These are phyloP conservation scores for Dactylorhiza incarnata DNA, from an alignment of 106 monocot species.

Conservation along the genomic window DNA sequence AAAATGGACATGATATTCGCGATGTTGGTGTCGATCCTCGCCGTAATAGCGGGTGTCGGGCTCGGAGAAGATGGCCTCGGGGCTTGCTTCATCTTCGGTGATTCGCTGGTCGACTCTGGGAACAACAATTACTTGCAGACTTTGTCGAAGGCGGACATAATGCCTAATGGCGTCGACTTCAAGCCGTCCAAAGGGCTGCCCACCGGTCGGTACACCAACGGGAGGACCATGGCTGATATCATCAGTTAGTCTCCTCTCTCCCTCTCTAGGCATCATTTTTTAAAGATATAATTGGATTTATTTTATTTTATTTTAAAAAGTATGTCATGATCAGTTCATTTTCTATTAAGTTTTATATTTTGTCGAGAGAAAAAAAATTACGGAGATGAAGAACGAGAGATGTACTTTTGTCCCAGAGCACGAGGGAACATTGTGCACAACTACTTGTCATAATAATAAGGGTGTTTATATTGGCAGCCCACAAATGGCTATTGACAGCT, in stretches of 20 bases:
- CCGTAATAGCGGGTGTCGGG: not conserved
- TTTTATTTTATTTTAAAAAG: no score
- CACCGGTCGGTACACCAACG: constrained; percentile 77
- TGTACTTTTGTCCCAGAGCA: no score
- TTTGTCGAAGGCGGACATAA: constrained; percentile 57
- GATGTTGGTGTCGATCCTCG: not conserved
- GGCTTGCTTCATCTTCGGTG: constrained; percentile 78
- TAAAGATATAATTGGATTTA: not conserved
- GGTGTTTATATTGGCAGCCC: no score
- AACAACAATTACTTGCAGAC: constrained; percentile 74
- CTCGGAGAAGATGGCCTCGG: constrained; percentile 12
- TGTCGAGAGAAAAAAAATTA: no score
- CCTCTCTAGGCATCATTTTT: no score
- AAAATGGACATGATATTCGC: not conserved
- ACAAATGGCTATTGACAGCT: no score
- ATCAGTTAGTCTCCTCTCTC: constrained; percentile 28
- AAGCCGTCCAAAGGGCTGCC: constrained; percentile 52
- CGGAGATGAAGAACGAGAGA: no score
- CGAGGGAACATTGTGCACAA: no score
- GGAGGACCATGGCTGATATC: constrained; percentile 75
- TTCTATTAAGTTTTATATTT: no score
- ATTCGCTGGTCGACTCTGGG: constrained; percentile 80
- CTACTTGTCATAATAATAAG: no score
- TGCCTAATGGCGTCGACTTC: constrained; percentile 81
- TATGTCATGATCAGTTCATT: no score